phyloP scores from a whole-genome alignment of 1,139 yeast species.

The Zygoascus meyerae region DNA sequence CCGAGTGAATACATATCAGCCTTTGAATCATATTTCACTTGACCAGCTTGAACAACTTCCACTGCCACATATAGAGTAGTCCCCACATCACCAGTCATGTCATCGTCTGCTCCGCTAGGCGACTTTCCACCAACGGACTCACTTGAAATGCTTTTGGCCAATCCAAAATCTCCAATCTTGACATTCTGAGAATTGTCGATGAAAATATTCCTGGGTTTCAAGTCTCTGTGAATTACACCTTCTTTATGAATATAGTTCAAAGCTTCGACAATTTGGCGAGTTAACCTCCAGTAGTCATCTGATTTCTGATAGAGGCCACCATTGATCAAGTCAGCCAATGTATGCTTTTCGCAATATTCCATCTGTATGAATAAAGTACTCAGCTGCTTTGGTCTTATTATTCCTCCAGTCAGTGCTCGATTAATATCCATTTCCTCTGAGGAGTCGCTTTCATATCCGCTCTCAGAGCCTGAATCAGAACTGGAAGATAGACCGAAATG shows the following conservation, averaged over 20 bases:
- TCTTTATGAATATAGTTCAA: constrained; percentile 85
- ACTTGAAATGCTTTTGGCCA: constrained; percentile 56
- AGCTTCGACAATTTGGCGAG: constrained; percentile 87
- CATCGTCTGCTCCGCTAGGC: constrained; percentile 44
- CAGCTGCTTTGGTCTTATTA: constrained; percentile 16
- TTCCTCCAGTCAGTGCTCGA: constrained; percentile 8
- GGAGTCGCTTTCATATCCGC: constrained; percentile 20
- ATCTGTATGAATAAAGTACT: constrained; percentile 79
- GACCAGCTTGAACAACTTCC: constrained; percentile 39
- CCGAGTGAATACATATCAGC: constrained; percentile 96
- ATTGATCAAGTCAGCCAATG: constrained; percentile 73
- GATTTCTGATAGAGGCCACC: constrained; percentile 70
- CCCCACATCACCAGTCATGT: constrained; percentile 86
- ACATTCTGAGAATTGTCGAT: constrained; percentile 84
- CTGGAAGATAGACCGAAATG: constrained; percentile 27
- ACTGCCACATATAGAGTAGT: constrained; percentile 89
- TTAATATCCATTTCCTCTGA: constrained; percentile 9
- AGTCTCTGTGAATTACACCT: constrained; percentile 91
- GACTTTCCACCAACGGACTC: constrained; percentile 41
- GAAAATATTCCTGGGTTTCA: constrained; percentile 93
- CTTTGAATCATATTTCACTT: constrained; percentile 61
- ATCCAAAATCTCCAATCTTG: constrained; percentile 94
- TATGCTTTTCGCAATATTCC: constrained; percentile 97
- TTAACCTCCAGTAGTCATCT: constrained; percentile 82
- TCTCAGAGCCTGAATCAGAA: constrained; percentile 18